Evolutionary conservation across 108 stramenopile genomes (phyloP), one percentile per base, ranked within the genome.

Genomic region (Skeletonema potamos): DNA sequence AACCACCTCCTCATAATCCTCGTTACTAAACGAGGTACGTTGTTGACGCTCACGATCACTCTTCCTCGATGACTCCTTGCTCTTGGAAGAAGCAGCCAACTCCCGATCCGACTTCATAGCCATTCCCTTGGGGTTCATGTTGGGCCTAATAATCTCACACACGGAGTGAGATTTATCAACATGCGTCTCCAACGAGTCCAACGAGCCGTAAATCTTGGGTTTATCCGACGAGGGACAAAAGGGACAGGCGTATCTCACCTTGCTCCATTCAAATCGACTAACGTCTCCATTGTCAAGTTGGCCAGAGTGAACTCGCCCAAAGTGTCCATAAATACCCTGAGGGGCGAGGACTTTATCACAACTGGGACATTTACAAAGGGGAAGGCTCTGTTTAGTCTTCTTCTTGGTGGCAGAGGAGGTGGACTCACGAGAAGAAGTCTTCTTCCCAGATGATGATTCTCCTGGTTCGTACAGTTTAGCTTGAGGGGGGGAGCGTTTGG

Each of bases 251-350:
- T 68, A 68, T 22, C 46, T 13, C 4, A 68, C 66, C n/a, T 30
- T 51, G 5, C 36, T 54, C 66, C 66, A 68, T 22, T 68, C 66
- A 32, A 68, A 68, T 57, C 26, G 48, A 29, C 29, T 30, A 4
- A 32, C 51, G 22, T 33, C 28, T 26, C 51, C 67, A 24, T 32
- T 59, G 17, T 41, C 36, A 54, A 69, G 36, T 37, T 58, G 55
- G 10, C 68, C 68, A 18, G 54, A 28, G 68, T 69, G 68, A 43
- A 58, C 55, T 39, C 57, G 30, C 12, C 68, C 68, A 58, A 69
- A 69, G 33, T 69, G 68, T 20, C 68, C 68, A 69, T 56, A 69
- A 27, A 69, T 27, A 26, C 56, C 68, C 17, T 27, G 58, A 58
- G 32, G 68, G 17, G 68, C 32, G 34, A 69, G 57, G 20, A 58